These are phyloP conservation scores for Mucor indicus DNA, from an alignment of 371 early-diverging fungal species.

Conservation along the genomic window DNA sequence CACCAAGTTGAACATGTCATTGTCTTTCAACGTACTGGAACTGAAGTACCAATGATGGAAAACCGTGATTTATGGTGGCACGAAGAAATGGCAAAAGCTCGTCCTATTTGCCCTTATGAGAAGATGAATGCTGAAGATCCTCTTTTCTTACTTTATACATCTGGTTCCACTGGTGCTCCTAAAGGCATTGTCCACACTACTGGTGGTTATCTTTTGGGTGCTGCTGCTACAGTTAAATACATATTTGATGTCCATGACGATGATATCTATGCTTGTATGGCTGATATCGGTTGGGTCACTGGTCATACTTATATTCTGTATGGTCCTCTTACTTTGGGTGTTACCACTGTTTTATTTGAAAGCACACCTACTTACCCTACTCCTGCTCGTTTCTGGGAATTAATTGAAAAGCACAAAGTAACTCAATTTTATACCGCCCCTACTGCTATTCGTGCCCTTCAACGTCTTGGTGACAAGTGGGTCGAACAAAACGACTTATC, in stretches of 20 bases:
- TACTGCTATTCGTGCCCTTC: conserved; percentile 93
- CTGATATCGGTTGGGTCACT: conserved; percentile 82
- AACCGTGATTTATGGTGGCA: conserved; percentile 90
- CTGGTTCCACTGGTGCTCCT: conserved; percentile 96
- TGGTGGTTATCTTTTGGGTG: conserved; percentile 95
- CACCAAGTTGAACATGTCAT: conserved; percentile 75
- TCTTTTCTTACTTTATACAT: conserved; percentile 97
- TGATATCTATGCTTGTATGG: conserved; percentile 84
- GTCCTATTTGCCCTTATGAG: conserved; percentile 79
- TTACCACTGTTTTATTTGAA: conserved; percentile 92
- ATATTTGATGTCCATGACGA: conserved; percentile 86
- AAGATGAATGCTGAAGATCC: conserved; percentile 91
- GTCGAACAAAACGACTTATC: conserved; percentile 71
- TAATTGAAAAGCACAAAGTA: conserved; percentile 82
- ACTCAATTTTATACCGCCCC: conserved; percentile 99
- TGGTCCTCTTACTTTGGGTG: conserved; percentile 89
- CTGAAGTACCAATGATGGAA: conserved; percentile 62
- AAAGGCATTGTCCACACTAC: conserved; percentile 94
- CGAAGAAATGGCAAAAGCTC: conserved; percentile 71
- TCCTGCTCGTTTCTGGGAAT: conserved; percentile 77
- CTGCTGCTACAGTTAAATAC: conserved; percentile 85
- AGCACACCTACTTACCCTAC: conserved; percentile 83
- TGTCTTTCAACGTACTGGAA: conserved; percentile 85
- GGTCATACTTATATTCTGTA: conserved; percentile 90
- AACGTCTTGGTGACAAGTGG: conserved; percentile 79